These are phyloP conservation scores for Gracilaria caudata DNA, from an alignment of 23 red algal species.

Conservation along the genomic window DNA sequence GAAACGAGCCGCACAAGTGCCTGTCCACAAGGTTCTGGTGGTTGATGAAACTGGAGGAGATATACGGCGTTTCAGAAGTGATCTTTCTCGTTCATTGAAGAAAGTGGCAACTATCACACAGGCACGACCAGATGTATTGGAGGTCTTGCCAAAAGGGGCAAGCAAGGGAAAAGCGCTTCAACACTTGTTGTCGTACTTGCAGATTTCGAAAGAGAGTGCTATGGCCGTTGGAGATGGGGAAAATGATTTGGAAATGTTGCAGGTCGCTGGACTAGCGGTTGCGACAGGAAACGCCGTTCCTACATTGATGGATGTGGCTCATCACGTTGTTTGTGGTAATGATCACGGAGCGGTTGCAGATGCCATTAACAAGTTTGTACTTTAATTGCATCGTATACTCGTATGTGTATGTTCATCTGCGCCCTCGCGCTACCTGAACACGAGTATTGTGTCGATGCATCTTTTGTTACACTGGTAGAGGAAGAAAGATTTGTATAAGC, in stretches of 20 bases:
- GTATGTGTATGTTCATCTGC: not conserved
- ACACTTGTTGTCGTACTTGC: conserved; percentile 45
- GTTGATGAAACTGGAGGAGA: conserved; percentile 53
- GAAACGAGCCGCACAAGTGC: not conserved
- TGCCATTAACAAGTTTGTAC: conserved; percentile 78
- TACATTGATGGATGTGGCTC: conserved; percentile 57
- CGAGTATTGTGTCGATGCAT: conserved; percentile 18
- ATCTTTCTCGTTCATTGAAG: conserved; percentile 47
- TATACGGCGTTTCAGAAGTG: conserved; percentile 33
- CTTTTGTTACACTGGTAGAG: conserved; percentile 20
- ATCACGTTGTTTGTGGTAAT: conserved; percentile 66
- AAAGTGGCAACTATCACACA: conserved; percentile 60
- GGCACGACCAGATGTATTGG: conserved; percentile 82
- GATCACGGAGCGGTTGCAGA: conserved; percentile 74
- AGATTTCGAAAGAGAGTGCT: conserved; percentile 37
- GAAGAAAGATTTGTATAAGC: not conserved
- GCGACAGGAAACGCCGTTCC: conserved; percentile 80
- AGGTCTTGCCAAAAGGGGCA: conserved; percentile 79
- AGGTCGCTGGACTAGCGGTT: conserved; percentile 61
- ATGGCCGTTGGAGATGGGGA: conserved; percentile 91
- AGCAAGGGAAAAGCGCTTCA: conserved; percentile 71
- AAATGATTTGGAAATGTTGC: conserved; percentile 87
- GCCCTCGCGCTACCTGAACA: not conserved
- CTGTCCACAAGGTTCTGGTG: conserved; percentile 78
- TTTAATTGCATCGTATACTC: conserved; percentile 24